Evolutionary conservation across 257 asterid species (phyloP).

Genomic region (Solanum etuberosum): DNA sequence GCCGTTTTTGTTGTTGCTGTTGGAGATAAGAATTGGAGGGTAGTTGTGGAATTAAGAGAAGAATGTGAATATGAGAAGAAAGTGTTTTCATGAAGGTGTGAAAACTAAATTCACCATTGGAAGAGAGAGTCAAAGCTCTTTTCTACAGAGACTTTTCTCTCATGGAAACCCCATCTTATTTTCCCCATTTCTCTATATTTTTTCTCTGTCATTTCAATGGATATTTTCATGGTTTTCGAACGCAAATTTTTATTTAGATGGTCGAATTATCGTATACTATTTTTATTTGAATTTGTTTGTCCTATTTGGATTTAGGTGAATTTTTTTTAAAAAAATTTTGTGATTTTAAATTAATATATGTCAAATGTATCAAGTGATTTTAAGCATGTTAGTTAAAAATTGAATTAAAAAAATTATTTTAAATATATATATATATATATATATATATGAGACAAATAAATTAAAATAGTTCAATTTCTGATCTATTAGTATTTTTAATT

Average conservation of each 20-base stretch:
- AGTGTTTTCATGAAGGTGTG: not conserved
- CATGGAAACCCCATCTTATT: not conserved
- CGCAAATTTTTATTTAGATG: not conserved
- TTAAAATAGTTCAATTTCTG: too few species aligned
- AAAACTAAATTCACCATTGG: conserved; percentile 15
- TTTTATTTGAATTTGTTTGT: not conserved
- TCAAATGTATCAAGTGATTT: not conserved
- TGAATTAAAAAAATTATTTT: not conserved
- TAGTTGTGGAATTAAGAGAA: not conserved
- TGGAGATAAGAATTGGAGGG: not conserved
- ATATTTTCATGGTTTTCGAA: not conserved
- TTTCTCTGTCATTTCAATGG: not conserved
- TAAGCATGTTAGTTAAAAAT: too few species aligned
- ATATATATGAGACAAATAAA: too few species aligned
- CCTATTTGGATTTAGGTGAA: too few species aligned
- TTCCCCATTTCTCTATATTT: not conserved
- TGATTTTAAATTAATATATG: too few species aligned
- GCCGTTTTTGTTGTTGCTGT: not conserved
- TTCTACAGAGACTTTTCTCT: conserved; percentile 31
- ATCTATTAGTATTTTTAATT: too few species aligned
- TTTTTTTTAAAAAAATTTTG: too few species aligned
- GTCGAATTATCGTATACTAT: not conserved
- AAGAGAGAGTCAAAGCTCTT: conserved; percentile 38
- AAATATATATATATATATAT: too few species aligned
- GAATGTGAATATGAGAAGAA: not conserved